These are phyloP conservation scores for Corynascus novoguineensis DNA, from an alignment of 495 filamentous ascomycete genomes.

Conservation along the genomic window DNA sequence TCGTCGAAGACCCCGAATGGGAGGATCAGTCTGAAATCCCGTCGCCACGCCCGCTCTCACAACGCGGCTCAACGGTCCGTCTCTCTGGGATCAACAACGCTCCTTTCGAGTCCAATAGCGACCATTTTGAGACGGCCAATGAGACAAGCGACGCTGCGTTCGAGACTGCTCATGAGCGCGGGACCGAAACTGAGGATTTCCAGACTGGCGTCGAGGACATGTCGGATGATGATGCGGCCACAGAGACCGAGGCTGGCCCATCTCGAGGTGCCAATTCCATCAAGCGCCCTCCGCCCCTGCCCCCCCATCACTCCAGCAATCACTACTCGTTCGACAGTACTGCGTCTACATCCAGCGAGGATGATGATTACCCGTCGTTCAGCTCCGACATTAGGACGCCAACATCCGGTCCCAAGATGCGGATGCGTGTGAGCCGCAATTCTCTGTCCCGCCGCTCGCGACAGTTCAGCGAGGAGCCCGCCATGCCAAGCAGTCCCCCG, in stretches of 20 bases:
- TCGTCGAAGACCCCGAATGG: constrained; percentile 80
- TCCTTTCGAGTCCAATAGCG: constrained; percentile 32
- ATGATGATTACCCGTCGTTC: constrained; percentile 51
- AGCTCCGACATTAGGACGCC: constrained; percentile 49
- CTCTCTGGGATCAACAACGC: constrained; percentile 25
- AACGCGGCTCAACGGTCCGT: constrained; percentile 11
- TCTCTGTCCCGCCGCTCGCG: constrained; percentile 55
- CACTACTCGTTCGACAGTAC: constrained; percentile 76
- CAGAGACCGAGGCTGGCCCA: constrained; percentile 71
- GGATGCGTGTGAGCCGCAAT: constrained; percentile 61
- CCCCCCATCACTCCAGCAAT: constrained; percentile 37
- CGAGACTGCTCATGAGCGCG: constrained; percentile 77
- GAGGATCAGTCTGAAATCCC: constrained; percentile 58
- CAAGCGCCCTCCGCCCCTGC: constrained; percentile 31
- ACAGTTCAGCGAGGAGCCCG: constrained; percentile 58
- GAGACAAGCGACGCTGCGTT: constrained; percentile 82
- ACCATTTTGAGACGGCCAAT: constrained; percentile 79
- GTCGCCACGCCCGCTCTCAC: constrained; percentile 24
- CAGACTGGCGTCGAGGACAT: constrained; percentile 83
- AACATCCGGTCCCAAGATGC: constrained; percentile 58
- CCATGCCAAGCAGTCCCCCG: constrained; percentile 45
- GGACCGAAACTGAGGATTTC: constrained; percentile 88
- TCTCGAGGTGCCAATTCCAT: constrained; percentile 41
- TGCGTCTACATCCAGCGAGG: constrained; percentile 81
- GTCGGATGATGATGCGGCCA: constrained; percentile 66